Evolutionary conservation across 352 stramenopile species (phyloP).

Genomic region (Pythium sukuiense): DNA sequence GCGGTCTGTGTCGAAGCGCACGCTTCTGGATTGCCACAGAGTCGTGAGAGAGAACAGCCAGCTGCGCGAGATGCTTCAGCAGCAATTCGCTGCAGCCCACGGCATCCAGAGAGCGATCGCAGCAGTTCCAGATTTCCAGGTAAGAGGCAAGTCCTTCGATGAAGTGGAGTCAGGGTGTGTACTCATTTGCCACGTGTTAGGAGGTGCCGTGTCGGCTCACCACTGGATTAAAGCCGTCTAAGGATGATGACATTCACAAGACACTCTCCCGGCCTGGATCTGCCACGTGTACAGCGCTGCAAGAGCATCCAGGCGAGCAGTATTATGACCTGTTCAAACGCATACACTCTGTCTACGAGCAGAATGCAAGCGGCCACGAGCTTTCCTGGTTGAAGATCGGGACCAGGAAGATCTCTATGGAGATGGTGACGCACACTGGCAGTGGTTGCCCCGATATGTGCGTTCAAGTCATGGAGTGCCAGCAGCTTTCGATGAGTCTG

Average conservation of each 20-base stretch:
- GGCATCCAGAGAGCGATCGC: conserved; percentile 11
- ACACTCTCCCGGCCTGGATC: too few relatives aligned
- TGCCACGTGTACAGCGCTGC: background rate
- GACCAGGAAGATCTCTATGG: conserved; percentile 19
- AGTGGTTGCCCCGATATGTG: conserved; percentile 3
- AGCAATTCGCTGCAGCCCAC: conserved; percentile 1
- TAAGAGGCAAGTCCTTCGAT: background rate
- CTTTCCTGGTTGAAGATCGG: conserved; percentile 13
- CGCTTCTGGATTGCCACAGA: background rate
- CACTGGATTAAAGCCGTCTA: too few relatives aligned
- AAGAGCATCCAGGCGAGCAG: background rate
- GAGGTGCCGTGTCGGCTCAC: too few relatives aligned
- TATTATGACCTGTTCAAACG: conserved; percentile 18
- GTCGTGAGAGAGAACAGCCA: conserved; percentile 12
- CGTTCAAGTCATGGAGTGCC: conserved; percentile 21
- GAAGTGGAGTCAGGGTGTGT: too few relatives aligned
- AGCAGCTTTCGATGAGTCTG: conserved; percentile 14
- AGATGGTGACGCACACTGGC: background rate
- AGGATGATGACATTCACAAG: too few relatives aligned
- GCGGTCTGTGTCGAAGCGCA: background rate
- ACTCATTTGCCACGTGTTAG: too few relatives aligned
- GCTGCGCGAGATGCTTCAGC: conserved; percentile 15
- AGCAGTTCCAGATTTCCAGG: background rate
- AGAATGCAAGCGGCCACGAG: background rate
- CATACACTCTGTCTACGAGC: conserved; percentile 15